phyloP scores from a whole-genome alignment of 805 yeast genomes.

The Lachancea meyersii region DNA sequence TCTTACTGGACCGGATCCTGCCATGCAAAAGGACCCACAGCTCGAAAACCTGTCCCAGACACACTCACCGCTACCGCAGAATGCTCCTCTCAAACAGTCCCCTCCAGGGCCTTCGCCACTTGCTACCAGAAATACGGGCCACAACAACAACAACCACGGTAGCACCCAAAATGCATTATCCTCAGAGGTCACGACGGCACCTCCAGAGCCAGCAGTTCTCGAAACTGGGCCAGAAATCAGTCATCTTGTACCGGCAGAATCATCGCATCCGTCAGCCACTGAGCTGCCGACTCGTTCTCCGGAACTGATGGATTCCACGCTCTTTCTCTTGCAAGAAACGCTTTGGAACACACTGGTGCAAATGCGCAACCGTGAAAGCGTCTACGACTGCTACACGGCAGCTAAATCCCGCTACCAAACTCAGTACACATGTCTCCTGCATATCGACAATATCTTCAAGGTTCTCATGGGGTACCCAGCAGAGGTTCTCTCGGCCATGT shows the following conservation, averaged over 20 bases:
- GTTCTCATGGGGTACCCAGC: conserved; percentile 6
- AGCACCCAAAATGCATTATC: background rate
- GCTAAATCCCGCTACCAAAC: conserved; percentile 5
- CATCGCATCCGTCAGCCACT: background rate
- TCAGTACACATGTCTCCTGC: background rate
- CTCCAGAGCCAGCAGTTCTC: background rate
- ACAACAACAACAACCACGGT: background rate
- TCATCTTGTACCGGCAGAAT: background rate
- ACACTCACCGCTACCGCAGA: background rate
- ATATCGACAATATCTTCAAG: conserved; percentile 6
- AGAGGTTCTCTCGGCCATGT: conserved; percentile 7
- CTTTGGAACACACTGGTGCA: conserved; percentile 6
- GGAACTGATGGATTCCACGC: conserved; percentile 5
- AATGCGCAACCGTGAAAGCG: conserved; percentile 7
- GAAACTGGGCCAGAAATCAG: background rate
- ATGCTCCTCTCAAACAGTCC: too few relatives aligned
- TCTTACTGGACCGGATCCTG: too few relatives aligned
- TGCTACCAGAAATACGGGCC: background rate
- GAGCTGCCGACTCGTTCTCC: background rate
- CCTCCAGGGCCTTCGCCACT: too few relatives aligned
- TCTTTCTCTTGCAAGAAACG: conserved; percentile 5
- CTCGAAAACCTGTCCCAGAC: background rate
- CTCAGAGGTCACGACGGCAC: background rate
- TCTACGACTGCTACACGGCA: conserved; percentile 4
- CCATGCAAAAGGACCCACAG: background rate